Base-by-base conservation (phyloP, 805 yeast species). In the Zygosaccharomyces bisporus region DNA sequence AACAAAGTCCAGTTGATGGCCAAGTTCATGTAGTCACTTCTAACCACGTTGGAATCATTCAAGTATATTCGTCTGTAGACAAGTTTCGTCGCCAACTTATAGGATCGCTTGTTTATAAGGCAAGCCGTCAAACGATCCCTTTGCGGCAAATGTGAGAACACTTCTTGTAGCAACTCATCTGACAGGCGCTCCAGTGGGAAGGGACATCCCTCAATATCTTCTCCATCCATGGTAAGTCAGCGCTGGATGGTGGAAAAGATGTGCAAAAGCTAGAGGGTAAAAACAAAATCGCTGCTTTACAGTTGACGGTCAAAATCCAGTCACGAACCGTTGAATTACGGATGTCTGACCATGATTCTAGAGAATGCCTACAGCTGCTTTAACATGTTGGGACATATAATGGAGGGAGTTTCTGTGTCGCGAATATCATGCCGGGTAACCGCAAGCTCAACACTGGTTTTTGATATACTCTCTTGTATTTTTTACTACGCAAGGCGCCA, bases 1-100 rank as follows among this genome's bases (percentile, higher is more conserved):
- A 71, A 50, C 33, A 64, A 53, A 4, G 73, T 56, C 75, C 75
- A 71, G 20, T 67, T 65, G 8, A 71, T 60, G 1, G 74, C 73
- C 25, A 70, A 45, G 34, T 51, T 50, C 52, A 64, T 61, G 6
- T 56, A 57, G 23, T 61, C 62, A 14, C 70, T 64, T 27, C 51
- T 50, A 16, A 69, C 72, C n/a, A 71, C 69, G 20, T 58, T 60
- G 12, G 72, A 66, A 45, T 71, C 74, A 44, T 71, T 71, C 16
- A 71, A 53, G 44, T 71, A 71, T 5, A 71, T 64, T 39, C 64
- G 56, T 24, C 67, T 57, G 47, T 71, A 71, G 6, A 71, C 41
- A 9, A 64, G 44, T 33, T 57, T 56, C 3, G 60, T 57, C 1
- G 70, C 66, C 2, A 71, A 45, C 18, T 51, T 42, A 37, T 69